These are phyloP conservation scores for Amorphotheca resinae DNA, from an alignment of 495 filamentous ascomycete genomes.

Conservation along the genomic window DNA sequence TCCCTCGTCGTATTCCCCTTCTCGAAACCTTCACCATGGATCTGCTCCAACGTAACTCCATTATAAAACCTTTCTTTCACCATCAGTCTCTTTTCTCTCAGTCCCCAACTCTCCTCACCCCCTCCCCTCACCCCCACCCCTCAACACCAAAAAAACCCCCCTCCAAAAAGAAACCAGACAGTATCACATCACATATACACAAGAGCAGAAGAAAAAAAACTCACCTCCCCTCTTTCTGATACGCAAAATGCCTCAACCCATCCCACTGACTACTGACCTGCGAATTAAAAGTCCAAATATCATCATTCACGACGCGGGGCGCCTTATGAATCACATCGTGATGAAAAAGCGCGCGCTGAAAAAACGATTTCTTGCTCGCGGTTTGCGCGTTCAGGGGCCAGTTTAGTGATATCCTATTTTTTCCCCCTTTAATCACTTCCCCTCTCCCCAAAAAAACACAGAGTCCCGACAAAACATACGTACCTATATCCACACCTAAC, in stretches of 20 bases:
- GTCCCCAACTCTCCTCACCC: too few species aligned
- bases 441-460: too few species aligned
- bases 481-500: too few species aligned
- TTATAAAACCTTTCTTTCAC: conserved; percentile 46
- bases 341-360: conserved; percentile 28
- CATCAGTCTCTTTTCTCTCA: too few species aligned
- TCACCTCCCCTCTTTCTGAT: conserved; percentile 33
- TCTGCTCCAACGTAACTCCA: conserved; percentile 42
- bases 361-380: conserved; percentile 21
- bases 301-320: conserved; percentile 39
- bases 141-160: not conserved
- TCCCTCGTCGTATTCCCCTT: conserved; percentile 20
- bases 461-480: too few species aligned
- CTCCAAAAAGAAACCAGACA: not conserved
- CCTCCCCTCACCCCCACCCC: too few species aligned
- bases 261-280: conserved; percentile 38
- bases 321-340: conserved; percentile 28
- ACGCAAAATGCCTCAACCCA: conserved; percentile 34
- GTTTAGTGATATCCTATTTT: conserved; percentile 34
- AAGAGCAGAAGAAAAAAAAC: too few species aligned
- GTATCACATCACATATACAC: not conserved
- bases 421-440: too few species aligned
- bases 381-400: conserved; percentile 31
- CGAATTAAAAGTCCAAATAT: conserved; percentile 48
- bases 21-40: conserved; percentile 25